These are phyloP conservation scores for Pholiota molesta DNA, from an alignment of 768 basidiomycete species.

Conservation along the genomic window DNA sequence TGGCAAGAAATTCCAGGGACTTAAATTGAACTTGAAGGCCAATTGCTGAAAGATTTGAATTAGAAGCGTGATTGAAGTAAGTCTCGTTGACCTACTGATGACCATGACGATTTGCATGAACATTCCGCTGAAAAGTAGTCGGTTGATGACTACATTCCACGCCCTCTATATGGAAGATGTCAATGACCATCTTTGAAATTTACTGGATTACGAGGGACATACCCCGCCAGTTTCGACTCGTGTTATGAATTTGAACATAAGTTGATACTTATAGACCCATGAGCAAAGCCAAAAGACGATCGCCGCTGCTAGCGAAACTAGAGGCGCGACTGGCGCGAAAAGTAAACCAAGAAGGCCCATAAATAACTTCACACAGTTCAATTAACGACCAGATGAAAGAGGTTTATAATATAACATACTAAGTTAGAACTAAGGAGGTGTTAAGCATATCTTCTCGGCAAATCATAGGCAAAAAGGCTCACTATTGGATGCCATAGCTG, in stretches of 20 bases:
- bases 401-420: constrained; percentile 20
- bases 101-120: constrained; percentile 79
- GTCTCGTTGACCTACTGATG: constrained; percentile 56
- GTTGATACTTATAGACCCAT: constrained; percentile 83
- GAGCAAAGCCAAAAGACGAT: constrained; percentile 74
- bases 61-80: constrained; percentile 4
- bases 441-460: neutral
- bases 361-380: constrained; percentile 51
- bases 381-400: neutral
- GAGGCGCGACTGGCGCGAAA: constrained; percentile 84
- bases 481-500: constrained; percentile 76
- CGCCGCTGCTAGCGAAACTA: constrained; percentile 72
- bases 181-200: neutral
- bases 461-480: constrained; percentile 22
- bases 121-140: constrained; percentile 63
- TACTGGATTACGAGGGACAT: constrained; percentile 24
- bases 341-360: constrained; percentile 76
- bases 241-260: constrained; percentile 81
- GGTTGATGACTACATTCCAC: constrained; percentile 82
- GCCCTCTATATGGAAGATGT: constrained; percentile 48
- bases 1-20: constrained; percentile 62
- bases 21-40: constrained; percentile 67
- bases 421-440: constrained; percentile 27
- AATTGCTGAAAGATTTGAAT: constrained; percentile 49
- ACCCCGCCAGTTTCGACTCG: constrained; percentile 84